A percentile compares a stretch with the other conserved stretches of the same genome.
Evolutionary conservation across 768 basidiomycete genomes (phyloP).

Genomic region (Paxillus involutus): DNA sequence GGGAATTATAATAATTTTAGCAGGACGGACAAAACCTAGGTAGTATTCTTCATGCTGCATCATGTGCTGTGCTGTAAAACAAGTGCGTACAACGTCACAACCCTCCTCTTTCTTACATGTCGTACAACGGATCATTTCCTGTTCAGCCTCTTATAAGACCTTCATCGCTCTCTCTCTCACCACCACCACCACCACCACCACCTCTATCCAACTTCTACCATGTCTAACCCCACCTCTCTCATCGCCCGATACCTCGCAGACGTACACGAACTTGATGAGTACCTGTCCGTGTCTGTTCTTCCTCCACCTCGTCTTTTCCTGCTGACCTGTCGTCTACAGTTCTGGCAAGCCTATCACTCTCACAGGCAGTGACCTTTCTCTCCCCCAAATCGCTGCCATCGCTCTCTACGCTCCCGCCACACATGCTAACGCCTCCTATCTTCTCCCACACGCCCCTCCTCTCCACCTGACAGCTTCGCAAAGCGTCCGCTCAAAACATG

Average conservation of each 20-base stretch:
- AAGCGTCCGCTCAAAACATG: constrained; percentile 48
- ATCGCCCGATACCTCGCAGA: constrained; percentile 59
- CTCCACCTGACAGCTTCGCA: constrained; percentile 20
- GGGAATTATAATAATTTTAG: background rate
- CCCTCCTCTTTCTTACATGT: background rate
- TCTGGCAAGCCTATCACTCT: constrained; percentile 61
- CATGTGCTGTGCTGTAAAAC: background rate
- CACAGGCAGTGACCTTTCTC: constrained; percentile 69
- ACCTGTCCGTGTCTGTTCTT: constrained; percentile 49
- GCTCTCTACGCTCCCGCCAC: constrained; percentile 56
- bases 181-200: background rate
- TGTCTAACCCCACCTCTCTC: constrained; percentile 28
- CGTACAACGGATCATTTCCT: constrained; percentile 14
- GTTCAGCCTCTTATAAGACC: background rate
- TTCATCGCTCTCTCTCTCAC: background rate
- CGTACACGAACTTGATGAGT: constrained; percentile 58
- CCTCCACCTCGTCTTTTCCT: background rate
- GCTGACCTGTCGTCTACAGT: constrained; percentile 34
- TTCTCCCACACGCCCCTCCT: constrained; percentile 12
- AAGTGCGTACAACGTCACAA: no score
- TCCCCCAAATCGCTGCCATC: constrained; percentile 75
- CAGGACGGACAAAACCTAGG: background rate
- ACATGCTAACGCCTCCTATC: constrained; percentile 37
- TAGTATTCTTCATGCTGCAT: background rate
- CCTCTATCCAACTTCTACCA: background rate